A percentile compares a stretch with the other conserved stretches of the same genome.
Conservation (phyloP, 1,284 basidiomycete genomes). For the Austroboletus novae-zelandiae region DNA sequence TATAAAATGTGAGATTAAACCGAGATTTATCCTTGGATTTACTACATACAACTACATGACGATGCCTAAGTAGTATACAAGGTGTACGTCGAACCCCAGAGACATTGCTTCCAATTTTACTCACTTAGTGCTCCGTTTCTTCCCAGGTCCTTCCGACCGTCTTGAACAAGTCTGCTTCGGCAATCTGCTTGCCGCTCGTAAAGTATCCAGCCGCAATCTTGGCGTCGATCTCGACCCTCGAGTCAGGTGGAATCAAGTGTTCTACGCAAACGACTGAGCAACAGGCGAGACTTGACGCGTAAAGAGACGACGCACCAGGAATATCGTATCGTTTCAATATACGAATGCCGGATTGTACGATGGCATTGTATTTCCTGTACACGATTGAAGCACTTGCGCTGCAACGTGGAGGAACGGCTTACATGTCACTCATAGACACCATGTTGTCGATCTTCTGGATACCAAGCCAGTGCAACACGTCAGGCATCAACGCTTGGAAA, state of each 20-base stretch:
- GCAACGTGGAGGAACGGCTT: conserved; percentile 13
- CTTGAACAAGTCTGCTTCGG: conserved; percentile 74
- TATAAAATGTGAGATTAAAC: neutral
- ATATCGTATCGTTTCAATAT: conserved; percentile 84
- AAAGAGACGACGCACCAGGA: conserved; percentile 52
- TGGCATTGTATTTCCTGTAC: conserved; percentile 93
- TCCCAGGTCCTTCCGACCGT: conserved; percentile 92
- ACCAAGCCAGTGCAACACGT: conserved; percentile 93
- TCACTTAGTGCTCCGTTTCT: conserved; percentile 63
- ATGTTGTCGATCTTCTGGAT: conserved; percentile 87
- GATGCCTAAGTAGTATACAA: neutral
- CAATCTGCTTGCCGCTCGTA: conserved; percentile 74
- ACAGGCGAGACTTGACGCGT: neutral
- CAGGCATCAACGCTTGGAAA: conserved; percentile 95
- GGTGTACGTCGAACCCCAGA: neutral
- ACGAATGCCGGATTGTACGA: conserved; percentile 84
- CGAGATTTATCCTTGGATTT: neutral
- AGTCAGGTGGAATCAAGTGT: conserved; percentile 86
- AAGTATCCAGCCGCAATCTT: conserved; percentile 95
- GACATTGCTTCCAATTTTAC: neutral
- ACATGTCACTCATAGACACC: conserved; percentile 93
- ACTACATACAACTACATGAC: neutral
- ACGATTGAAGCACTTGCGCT: neutral
- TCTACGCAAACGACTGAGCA: conserved; percentile 37
- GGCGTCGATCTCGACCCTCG: conserved; percentile 92